Evolutionary conservation across 495 filamentous ascomycete genomes (phyloP).

Genomic region (Neohortaea acidophila): DNA sequence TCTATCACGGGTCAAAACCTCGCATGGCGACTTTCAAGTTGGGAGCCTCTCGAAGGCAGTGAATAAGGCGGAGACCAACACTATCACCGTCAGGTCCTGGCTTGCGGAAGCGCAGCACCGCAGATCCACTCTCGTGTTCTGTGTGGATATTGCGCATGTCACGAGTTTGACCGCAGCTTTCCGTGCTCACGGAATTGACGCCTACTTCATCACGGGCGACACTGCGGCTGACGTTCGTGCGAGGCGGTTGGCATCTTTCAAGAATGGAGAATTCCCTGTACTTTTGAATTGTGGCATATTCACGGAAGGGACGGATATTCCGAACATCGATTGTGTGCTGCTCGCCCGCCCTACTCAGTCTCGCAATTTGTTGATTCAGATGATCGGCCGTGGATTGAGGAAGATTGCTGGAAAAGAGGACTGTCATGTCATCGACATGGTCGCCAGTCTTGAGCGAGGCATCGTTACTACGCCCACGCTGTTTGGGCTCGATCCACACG

Average conservation of each 20-base stretch:
- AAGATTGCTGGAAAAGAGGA: conserved; percentile 64
- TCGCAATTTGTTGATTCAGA: conserved; percentile 81
- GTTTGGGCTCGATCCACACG: conserved; percentile 81
- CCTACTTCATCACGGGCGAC: conserved; percentile 65
- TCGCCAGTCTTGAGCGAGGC: conserved; percentile 61
- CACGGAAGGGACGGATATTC: conserved; percentile 93
- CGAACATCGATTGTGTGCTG: conserved; percentile 89
- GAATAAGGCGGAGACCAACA: conserved; percentile 63
- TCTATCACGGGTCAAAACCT: conserved; percentile 48
- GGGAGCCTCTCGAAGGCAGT: conserved; percentile 60
- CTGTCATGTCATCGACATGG: conserved; percentile 96
- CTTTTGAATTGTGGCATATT: conserved; percentile 93
- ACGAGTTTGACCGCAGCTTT: conserved; percentile 56
- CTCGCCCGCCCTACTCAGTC: conserved; percentile 81
- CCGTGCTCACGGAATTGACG: conserved; percentile 62
- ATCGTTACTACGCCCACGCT: conserved; percentile 82
- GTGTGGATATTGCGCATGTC: conserved; percentile 76
- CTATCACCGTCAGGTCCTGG: conserved; percentile 75
- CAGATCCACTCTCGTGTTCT: conserved; percentile 84
- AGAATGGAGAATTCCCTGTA: conserved; percentile 60
- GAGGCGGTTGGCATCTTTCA: conserved; percentile 58
- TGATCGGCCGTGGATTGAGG: conserved; percentile 91
- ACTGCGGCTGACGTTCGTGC: conserved; percentile 50
- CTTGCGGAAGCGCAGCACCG: conserved; percentile 52
- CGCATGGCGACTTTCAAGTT: conserved; percentile 64